Evolutionary conservation across 2,329 filamentous ascomycete species (phyloP).

Genomic region (Pseudodiploospora longispora): DNA sequence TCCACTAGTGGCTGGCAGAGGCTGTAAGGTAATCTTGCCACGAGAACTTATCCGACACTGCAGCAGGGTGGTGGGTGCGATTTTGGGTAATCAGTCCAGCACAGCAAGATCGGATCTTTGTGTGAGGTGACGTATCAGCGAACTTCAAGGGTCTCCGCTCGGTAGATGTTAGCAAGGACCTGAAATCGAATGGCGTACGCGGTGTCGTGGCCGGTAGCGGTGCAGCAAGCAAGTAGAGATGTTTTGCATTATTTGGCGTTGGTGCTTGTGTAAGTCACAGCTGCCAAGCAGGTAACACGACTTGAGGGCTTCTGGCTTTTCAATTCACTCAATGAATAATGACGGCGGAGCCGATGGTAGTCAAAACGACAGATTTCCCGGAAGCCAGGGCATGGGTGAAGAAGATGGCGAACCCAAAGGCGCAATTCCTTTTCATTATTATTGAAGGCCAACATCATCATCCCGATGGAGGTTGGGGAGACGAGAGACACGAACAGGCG

Average conservation of each 20-base stretch:
- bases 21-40: no score
- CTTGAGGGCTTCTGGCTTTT: conserved; percentile 5
- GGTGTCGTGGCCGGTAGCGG: conserved; percentile 1
- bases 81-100: no score
- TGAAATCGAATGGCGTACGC: conserved; percentile 1
- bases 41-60: no score
- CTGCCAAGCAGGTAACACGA: conserved; percentile 1
- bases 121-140: conserved; percentile 8
- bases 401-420: no score
- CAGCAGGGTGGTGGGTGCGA: no score
- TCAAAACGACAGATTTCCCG: no score
- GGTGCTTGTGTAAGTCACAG: conserved; percentile 2
- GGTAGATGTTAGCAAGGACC: background rate
- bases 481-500: no score
- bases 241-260: conserved; percentile 9
- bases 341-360: background rate
- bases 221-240: conserved; percentile 3
- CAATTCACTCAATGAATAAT: background rate
- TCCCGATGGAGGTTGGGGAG: no score
- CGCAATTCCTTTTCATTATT: no score
- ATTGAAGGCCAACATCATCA: no score
- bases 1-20: no score
- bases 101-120: conserved; percentile 11
- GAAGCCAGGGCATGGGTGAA: no score
- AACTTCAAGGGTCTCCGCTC: background rate